Conservation (phyloP, 371 early-diverging fungal genomes). For the Cokeromyces recurvatus region DNA sequence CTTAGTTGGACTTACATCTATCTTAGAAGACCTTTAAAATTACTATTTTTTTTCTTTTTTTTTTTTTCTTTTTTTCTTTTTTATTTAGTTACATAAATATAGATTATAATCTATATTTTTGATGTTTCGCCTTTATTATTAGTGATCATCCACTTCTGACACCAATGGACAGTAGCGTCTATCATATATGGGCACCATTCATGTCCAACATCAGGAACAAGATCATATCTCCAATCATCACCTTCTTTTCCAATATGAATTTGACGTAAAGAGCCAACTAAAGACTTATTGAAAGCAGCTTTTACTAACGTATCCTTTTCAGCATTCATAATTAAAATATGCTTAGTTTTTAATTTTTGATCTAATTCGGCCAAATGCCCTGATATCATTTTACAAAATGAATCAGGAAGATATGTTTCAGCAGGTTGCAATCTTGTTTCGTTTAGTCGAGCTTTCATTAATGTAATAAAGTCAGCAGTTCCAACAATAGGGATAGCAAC, state of each 20-base stretch:
- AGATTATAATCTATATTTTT: not conserved
- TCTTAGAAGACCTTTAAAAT: constrained; percentile 31
- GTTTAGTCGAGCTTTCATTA: constrained; percentile 23
- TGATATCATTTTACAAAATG: constrained; percentile 14
- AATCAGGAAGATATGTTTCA: constrained; percentile 18
- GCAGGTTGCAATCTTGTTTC: constrained; percentile 3
- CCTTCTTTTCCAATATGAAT: constrained; percentile 22
- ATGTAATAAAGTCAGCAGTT: constrained; percentile 25
- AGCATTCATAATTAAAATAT: constrained; percentile 35
- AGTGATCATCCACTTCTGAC: constrained; percentile 49
- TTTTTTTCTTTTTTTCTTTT: too few relatives aligned
- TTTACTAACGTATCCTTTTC: constrained; percentile 29
- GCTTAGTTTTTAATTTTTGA: constrained; percentile 18
- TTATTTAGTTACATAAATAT: too few relatives aligned
- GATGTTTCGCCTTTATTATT: constrained; percentile 50
- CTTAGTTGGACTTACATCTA: constrained; percentile 43
- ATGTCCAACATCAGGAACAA: constrained; percentile 33
- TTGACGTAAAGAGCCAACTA: constrained; percentile 15
- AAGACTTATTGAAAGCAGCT: constrained; percentile 15
- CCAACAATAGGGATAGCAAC: constrained; percentile 42
- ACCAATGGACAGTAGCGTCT: constrained; percentile 22
- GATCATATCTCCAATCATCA: constrained; percentile 25
- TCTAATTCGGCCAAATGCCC: constrained; percentile 11
- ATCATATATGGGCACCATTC: constrained; percentile 37
- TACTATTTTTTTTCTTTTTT: too few relatives aligned